These are phyloP conservation scores for Auxenochlorella pyrenoidosa DNA, from an alignment of 139 green algal species.

Conservation along the genomic window DNA sequence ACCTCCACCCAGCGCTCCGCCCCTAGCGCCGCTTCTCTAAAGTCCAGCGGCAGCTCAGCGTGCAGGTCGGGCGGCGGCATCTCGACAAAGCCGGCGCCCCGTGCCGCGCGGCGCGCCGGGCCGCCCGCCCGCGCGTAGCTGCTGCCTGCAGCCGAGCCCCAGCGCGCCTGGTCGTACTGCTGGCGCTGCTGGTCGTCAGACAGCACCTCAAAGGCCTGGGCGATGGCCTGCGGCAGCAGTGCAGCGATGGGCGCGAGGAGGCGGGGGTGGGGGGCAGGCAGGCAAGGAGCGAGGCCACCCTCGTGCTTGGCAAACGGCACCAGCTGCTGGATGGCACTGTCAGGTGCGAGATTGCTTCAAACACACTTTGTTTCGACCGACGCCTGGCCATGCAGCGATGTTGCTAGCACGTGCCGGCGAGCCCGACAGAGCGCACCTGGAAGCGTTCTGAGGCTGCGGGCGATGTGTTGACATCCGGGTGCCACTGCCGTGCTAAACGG, in stretches of 20 bases:
- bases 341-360: too few species aligned
- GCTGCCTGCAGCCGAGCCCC: neutral
- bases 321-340: too few species aligned
- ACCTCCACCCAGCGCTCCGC: neutral
- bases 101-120: neutral
- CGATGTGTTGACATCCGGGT: slow-evolving; percentile 25
- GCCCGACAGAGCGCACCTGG: neutral
- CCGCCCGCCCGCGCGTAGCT: neutral
- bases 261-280: too few species aligned
- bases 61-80: slow-evolving; percentile 1
- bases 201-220: slow-evolving; percentile 21
- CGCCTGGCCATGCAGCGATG: too few species aligned
- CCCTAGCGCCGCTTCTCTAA: slow-evolving; percentile 25
- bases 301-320: too few species aligned
- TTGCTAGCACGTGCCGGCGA: too few species aligned
- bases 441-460: neutral
- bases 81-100: neutral
- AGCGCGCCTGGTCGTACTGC: slow-evolving; percentile 19
- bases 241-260: too few species aligned
- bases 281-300: neutral
- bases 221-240: slow-evolving; percentile 13
- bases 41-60: slow-evolving; percentile 6
- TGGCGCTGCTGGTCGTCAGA: neutral
- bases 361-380: too few species aligned
- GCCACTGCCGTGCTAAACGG: slow-evolving; percentile 4